phyloP scores from a whole-genome alignment of 2,329 filamentous ascomycete species.

The Diplocarpon mali region DNA sequence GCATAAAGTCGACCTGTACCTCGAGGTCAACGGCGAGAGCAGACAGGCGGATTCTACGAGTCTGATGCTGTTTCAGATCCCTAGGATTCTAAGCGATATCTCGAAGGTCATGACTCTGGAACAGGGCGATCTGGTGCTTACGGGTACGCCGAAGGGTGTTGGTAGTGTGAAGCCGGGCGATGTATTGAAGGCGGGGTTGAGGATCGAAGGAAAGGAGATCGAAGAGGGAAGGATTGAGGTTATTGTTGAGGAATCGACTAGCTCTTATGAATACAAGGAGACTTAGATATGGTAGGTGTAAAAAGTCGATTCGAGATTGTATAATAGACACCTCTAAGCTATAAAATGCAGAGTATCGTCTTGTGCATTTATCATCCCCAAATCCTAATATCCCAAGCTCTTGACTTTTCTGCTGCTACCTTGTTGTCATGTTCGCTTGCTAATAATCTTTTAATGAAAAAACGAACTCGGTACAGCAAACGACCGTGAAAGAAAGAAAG shows the following conservation, averaged over 20 bases:
- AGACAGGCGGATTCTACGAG: slow-evolving; percentile 83
- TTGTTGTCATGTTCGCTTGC: too few relatives aligned
- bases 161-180: slow-evolving; percentile 78
- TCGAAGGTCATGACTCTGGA: slow-evolving; percentile 90
- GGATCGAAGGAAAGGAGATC: slow-evolving; percentile 69
- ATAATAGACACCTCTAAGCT: too few relatives aligned
- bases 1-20: slow-evolving; percentile 76
- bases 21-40: slow-evolving; percentile 69
- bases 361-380: too few relatives aligned
- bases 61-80: slow-evolving; percentile 88
- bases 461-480: too few relatives aligned
- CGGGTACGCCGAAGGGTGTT: slow-evolving; percentile 95
- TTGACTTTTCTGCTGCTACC: too few relatives aligned
- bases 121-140: slow-evolving; percentile 84
- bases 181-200: slow-evolving; percentile 73
- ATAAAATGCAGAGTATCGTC: neutral
- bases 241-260: slow-evolving; percentile 65
- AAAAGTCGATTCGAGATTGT: neutral
- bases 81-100: slow-evolving; percentile 79
- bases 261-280: slow-evolving; percentile 66
- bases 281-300: slow-evolving; percentile 40
- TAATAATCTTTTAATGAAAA: too few relatives aligned
- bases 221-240: slow-evolving; percentile 80
- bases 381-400: too few relatives aligned
- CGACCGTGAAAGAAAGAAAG: too few relatives aligned